phyloP scores from a whole-genome alignment of 441 rosid genomes.

The Jatropha podagrica region DNA sequence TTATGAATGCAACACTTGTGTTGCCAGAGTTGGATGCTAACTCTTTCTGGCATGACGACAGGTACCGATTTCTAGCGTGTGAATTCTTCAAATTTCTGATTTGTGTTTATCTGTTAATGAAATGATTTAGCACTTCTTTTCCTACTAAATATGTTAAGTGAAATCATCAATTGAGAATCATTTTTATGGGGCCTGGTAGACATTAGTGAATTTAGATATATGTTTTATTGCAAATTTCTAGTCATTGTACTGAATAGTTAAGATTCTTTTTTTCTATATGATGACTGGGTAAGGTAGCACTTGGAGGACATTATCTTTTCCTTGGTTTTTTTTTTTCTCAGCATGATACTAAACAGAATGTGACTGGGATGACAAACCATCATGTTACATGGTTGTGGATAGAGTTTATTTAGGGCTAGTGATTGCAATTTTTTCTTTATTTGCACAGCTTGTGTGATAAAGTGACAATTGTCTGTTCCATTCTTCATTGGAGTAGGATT shows the following conservation, averaged over 20 bases:
- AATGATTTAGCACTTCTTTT: neutral
- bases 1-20: conserved; percentile 98
- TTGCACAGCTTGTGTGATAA: too few relatives aligned
- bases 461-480: too few relatives aligned
- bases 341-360: neutral
- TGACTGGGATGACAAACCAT: neutral
- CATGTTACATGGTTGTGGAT: neutral
- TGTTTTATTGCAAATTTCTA: conserved; percentile 1
- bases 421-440: too few relatives aligned
- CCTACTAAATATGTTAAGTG: neutral
- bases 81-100: conserved; percentile 3
- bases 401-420: too few relatives aligned
- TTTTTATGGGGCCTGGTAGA: neutral
- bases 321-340: too few relatives aligned
- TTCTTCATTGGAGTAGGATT: too few relatives aligned
- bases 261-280: neutral
- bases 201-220: neutral
- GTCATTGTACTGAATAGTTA: neutral
- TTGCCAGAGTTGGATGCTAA: conserved; percentile 96
- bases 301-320: neutral
- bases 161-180: neutral
- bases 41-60: conserved; percentile 98
- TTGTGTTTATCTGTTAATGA: neutral
- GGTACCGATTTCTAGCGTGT: conserved; percentile 39
- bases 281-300: neutral